A percentile compares a stretch with the other conserved stretches of the same genome.
phyloP scores from a whole-genome alignment of 129 eudicot species.

The Artemisia tridentata region DNA sequence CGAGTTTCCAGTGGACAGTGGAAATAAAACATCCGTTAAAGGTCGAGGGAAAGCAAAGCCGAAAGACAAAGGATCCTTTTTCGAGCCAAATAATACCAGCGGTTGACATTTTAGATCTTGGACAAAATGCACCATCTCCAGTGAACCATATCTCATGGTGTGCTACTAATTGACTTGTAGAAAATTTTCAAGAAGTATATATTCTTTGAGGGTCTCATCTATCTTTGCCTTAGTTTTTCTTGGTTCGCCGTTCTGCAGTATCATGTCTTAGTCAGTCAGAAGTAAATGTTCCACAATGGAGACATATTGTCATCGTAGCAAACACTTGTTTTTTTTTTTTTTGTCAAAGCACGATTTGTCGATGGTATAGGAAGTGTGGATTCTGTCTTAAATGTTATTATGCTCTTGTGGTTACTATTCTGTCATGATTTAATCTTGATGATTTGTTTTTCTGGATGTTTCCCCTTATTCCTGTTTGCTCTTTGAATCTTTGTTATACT shows the following conservation, averaged over 20 bases:
- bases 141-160: too few species aligned
- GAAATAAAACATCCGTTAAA: conserved; percentile 32
- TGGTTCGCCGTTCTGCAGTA: too few species aligned
- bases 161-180: too few species aligned
- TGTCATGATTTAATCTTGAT: conserved; percentile 29
- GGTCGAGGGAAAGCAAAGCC: conserved; percentile 32
- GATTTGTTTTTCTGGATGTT: conserved; percentile 26
- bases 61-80: neutral
- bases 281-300: too few species aligned
- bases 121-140: neutral
- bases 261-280: too few species aligned
- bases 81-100: neutral
- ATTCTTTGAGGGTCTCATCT: too few species aligned
- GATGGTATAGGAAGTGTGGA: conserved; percentile 3
- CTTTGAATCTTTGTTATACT: conserved; percentile 31
- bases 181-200: too few species aligned
- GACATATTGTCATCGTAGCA: too few species aligned
- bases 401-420: conserved; percentile 41
- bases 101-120: neutral
- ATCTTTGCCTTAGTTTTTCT: too few species aligned
- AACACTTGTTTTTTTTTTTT: too few species aligned
- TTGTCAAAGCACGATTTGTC: too few species aligned
- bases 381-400: conserved; percentile 34
- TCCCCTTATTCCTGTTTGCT: conserved; percentile 24
- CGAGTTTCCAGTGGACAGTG: conserved; percentile 49